Base-by-base conservation (phyloP, 371 early-diverging fungal species). In the Rhizomucor miehei region DNA sequence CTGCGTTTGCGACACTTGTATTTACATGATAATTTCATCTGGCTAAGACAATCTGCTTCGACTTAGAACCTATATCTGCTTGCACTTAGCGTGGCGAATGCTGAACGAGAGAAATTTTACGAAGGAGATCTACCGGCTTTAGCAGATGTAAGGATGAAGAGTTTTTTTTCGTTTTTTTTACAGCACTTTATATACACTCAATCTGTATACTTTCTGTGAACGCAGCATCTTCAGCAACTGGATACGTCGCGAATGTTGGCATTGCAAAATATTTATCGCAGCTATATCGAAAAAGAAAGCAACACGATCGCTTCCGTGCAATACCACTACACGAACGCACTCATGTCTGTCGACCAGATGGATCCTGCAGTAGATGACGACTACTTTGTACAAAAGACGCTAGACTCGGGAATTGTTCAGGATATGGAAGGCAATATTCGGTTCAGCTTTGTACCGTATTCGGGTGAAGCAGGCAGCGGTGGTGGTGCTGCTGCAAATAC, bases 1-100 rank as follows among this genome's bases (percentile, higher is more conserved):
- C n/a, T n/a, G n/a, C n/a, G n/a, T n/a, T n/a, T n/a, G n/a, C n/a
- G n/a, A n/a, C n/a, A n/a, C n/a, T n/a, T n/a, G n/a, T n/a, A 13
- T 4, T n/a, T 45, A n/a, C 47, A 13, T 19, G 45, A 13, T 17
- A 8, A 11, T 16, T 44, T 14, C 25, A 46, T 19, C 5, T 46
- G 16, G 25, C 13, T 11, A 51, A 44, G 43, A n/a, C n/a, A n/a
- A n/a, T 45, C 44, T 46, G 21, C 10, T 20, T 37, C 9, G 38
- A 10, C 12, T n/a, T 68, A 87, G 87, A 89, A 89, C 49, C 46
- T 79, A 6, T 89, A 89, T 50, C 57, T 89, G 34, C 60, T 89
- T 19, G 59, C 85, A 0, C 55, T 89, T 41, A 65, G 64, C n/a
- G 81, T 80, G 5, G 71, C 85, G 11, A 88, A 88, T 58, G 79